Conservation (phyloP, 495 filamentous ascomycete species). For the Penicillium chermesinum region DNA sequence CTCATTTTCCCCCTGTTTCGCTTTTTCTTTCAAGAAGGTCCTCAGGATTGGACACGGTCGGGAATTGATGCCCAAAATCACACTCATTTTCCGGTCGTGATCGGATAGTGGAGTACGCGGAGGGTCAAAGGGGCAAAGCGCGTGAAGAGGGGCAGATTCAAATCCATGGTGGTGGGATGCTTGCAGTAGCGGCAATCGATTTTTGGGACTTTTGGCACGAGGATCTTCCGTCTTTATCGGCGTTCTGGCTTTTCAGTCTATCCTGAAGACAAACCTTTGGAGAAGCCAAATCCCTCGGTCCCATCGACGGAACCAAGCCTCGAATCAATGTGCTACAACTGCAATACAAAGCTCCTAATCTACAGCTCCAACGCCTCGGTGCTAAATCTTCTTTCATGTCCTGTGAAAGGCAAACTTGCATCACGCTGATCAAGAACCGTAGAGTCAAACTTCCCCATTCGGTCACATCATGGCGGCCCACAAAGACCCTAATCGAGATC, state of each 20-base stretch:
- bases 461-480: not conserved
- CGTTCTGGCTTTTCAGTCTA: not conserved
- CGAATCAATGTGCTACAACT: too few relatives aligned
- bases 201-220: not conserved
- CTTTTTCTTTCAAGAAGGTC: too few relatives aligned
- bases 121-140: not conserved
- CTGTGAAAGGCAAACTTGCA: not conserved
- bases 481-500: not conserved
- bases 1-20: not conserved
- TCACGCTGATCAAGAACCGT: not conserved
- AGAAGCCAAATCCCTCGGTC: not conserved
- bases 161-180: not conserved
- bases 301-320: not conserved
- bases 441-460: not conserved
- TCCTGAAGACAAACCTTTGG: not conserved
- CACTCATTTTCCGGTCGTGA: not conserved
- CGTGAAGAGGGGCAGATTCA: not conserved
- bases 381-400: too few relatives aligned
- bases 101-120: not conserved
- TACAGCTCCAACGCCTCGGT: too few relatives aligned
- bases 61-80: not conserved
- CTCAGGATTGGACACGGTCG: too few relatives aligned
- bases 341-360: too few relatives aligned
- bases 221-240: not conserved
- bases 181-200: not conserved